Evolutionary conservation across 257 asterid genomes (phyloP).

Genomic region (Orobanche coerulescens): DNA sequence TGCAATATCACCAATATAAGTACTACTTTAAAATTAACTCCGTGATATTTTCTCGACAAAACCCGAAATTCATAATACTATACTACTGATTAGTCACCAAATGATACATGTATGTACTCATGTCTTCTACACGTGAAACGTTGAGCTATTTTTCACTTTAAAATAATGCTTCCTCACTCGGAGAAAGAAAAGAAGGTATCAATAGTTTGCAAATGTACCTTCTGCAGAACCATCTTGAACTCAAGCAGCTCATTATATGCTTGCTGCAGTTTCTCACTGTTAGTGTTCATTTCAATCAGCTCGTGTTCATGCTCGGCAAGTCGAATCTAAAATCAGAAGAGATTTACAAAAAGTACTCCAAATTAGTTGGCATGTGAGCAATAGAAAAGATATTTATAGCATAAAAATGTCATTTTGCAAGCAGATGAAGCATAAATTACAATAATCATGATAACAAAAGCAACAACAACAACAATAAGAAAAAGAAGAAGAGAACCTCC

Average conservation of each 20-base stretch:
- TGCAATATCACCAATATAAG: neutral
- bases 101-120: no score
- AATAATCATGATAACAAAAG: no score
- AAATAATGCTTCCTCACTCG: no score
- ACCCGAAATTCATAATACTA: neutral
- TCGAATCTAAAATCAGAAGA: slow-evolving; percentile 45
- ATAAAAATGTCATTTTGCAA: neutral
- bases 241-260: slow-evolving; percentile 91
- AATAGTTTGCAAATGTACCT: slow-evolving; percentile 44
- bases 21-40: neutral
- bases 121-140: no score
- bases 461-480: neutral
- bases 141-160: no score
- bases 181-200: slow-evolving; percentile 13
- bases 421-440: neutral
- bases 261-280: slow-evolving; percentile 75
- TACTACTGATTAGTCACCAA: no score
- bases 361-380: neutral
- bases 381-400: neutral
- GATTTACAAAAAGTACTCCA: neutral
- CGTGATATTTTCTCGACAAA: neutral
- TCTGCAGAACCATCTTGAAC: slow-evolving; percentile 92
- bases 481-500: slow-evolving; percentile 46
- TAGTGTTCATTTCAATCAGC: slow-evolving; percentile 87
- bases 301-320: slow-evolving; percentile 92